These are phyloP conservation scores for Epichloe aotearoae DNA, from an alignment of 2,329 filamentous ascomycete genomes.

Conservation along the genomic window DNA sequence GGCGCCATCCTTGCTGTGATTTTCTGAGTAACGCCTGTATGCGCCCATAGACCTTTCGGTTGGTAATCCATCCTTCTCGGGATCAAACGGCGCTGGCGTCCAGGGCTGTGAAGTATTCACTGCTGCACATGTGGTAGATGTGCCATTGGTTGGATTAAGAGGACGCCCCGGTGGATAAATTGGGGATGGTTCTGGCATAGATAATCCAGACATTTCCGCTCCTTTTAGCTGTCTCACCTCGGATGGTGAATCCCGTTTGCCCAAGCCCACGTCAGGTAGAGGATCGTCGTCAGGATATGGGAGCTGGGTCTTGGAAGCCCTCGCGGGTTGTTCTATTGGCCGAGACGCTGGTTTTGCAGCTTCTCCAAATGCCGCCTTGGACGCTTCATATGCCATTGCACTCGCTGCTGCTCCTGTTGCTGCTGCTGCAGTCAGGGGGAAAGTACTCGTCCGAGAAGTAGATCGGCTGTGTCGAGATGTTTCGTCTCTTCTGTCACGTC, in stretches of 20 bases:
- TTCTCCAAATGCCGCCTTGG: background rate
- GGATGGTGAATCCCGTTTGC: constrained; percentile 8
- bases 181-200: constrained; percentile 12
- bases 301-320: constrained; percentile 13
- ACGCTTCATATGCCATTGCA: background rate
- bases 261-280: constrained; percentile 9
- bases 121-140: constrained; percentile 2
- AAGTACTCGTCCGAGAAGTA: constrained; percentile 22
- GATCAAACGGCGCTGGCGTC: constrained; percentile 34
- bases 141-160: background rate
- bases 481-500: constrained; percentile 11
- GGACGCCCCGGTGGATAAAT: background rate
- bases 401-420: constrained; percentile 8
- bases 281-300: constrained; percentile 28
- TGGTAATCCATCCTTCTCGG: constrained; percentile 18
- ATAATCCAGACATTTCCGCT: constrained; percentile 6
- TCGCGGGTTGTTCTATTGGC: constrained; percentile 8
- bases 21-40: constrained; percentile 41
- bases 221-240: constrained; percentile 1
- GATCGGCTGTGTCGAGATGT: constrained; percentile 13
- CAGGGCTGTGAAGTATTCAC: constrained; percentile 22
- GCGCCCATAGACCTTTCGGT: constrained; percentile 29
- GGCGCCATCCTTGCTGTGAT: constrained; percentile 10
- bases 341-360: constrained; percentile 10
- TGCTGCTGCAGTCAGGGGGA: constrained; percentile 19